Evolutionary conservation across 805 yeast species (phyloP), one percentile per base, ranked within the genome.

Genomic region (Pichia insulana): DNA sequence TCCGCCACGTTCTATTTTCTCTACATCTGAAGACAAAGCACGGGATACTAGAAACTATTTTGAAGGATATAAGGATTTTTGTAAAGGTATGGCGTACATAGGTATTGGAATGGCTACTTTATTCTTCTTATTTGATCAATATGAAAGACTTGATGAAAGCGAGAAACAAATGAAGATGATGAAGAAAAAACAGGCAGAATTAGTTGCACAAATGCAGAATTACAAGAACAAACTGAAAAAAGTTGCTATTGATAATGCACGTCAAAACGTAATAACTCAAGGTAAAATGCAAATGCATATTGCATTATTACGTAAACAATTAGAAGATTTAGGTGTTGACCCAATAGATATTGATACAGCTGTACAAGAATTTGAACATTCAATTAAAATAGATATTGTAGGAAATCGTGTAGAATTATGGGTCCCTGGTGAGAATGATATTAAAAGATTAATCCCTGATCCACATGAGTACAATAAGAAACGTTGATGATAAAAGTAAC

Each of bases 231-330:
- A 72, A 53, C 63, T 73, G 39, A 80, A 76, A 40, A 49, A 71
- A 11, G 74, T 72, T 48, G 61, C 71, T n/a, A 51, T 75, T 25
- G 70, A 73, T 47, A 80, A 76, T 47, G 61, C 82, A 15, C 66
- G 67, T 41, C 69, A 65, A 11, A 63, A 62, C n/a, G 65, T 59
- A 52, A 70, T 58, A 58, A 65, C 67, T 46, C 80, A 65, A 54
- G 71, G 66, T 64, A 78, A 75, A 59, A 74, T 80, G 82, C 69
- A 73, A 4, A 62, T 80, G 55, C 90, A 82, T 53, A 69, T 82
- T 33, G 86, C 84, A 2, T 57, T 82, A 58, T 60, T 82, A 28
- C 64, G 84, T 39, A 68, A 76, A 51, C 87, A 82, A 53, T 61
- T 82, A 42, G 50, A 59, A 2, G 82, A 78, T n/a, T 52, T 58